phyloP scores from a whole-genome alignment of 192 early-diverging fungal species.

The Backusella mclennaniae region DNA sequence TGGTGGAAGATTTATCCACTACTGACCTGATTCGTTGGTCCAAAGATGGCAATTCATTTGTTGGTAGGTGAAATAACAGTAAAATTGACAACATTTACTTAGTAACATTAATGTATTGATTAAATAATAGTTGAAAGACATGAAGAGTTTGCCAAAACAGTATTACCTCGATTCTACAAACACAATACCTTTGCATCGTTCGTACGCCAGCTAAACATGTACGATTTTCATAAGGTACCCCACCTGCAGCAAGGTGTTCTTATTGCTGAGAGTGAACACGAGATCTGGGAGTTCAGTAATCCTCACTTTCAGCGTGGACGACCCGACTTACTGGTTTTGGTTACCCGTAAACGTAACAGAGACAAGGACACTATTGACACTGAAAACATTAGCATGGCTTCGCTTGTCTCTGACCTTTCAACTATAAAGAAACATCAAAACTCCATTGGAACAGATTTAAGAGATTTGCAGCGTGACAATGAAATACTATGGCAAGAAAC shows the following conservation, averaged over 20 bases:
- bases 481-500: slow-evolving; percentile 89
- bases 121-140: slow-evolving; percentile 50
- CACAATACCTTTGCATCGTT: slow-evolving; percentile 91
- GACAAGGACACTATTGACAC: slow-evolving; percentile 40
- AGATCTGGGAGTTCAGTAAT: slow-evolving; percentile 93
- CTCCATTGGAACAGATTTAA: slow-evolving; percentile 84
- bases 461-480: slow-evolving; percentile 86
- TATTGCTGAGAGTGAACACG: slow-evolving; percentile 68
- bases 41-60: slow-evolving; percentile 85
- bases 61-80: slow-evolving; percentile 40
- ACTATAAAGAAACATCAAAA: slow-evolving; percentile 89
- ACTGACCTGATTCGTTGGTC: slow-evolving; percentile 91
- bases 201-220: slow-evolving; percentile 93
- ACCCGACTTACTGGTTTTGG: slow-evolving; percentile 85
- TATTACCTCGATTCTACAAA: slow-evolving; percentile 87
- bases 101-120: neutral
- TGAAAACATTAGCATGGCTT: slow-evolving; percentile 46
- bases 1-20: slow-evolving; percentile 83
- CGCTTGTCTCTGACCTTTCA: slow-evolving; percentile 74
- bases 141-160: slow-evolving; percentile 79
- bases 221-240: slow-evolving; percentile 98
- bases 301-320: slow-evolving; percentile 86
- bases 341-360: slow-evolving; percentile 69
- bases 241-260: slow-evolving; percentile 90
- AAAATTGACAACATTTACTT: neutral